These are phyloP conservation scores for Russula griseocarnosa DNA, from an alignment of 768 basidiomycete genomes.

Conservation along the genomic window DNA sequence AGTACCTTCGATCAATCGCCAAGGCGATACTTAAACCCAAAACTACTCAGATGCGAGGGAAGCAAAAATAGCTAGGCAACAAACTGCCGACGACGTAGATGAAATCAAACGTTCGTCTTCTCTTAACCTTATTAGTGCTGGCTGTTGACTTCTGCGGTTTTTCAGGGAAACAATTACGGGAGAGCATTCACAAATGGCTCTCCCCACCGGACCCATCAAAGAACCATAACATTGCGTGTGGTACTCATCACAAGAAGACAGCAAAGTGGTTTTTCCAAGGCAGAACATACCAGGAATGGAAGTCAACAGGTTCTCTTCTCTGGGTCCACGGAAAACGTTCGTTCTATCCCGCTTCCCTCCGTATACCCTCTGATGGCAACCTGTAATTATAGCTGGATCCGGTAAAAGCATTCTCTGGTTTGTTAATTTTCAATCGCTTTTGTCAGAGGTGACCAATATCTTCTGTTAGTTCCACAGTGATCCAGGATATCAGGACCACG, in stretches of 20 bases:
- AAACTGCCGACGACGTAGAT: background rate
- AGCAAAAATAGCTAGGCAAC: background rate
- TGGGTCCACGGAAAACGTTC: background rate
- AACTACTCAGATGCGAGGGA: background rate
- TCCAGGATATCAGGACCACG: background rate
- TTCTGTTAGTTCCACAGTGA: background rate
- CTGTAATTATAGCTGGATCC: background rate
- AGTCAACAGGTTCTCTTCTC: background rate
- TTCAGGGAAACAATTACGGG: background rate
- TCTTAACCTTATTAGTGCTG: background rate
- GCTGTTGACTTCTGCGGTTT: background rate
- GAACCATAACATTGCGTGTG: background rate
- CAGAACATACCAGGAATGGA: background rate
- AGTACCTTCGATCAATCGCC: background rate
- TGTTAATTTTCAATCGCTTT: background rate
- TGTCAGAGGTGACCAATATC: background rate
- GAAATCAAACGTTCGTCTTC: background rate
- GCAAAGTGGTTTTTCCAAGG: constrained; percentile 1
- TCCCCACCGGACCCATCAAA: background rate
- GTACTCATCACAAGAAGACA: background rate
- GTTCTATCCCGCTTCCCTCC: background rate
- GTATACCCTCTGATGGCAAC: background rate
- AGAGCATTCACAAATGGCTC: background rate
- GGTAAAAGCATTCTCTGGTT: background rate
- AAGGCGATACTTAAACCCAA: background rate